Evolutionary conservation across 805 yeast species (phyloP).

Genomic region (Metschnikowia santaceciliae): DNA sequence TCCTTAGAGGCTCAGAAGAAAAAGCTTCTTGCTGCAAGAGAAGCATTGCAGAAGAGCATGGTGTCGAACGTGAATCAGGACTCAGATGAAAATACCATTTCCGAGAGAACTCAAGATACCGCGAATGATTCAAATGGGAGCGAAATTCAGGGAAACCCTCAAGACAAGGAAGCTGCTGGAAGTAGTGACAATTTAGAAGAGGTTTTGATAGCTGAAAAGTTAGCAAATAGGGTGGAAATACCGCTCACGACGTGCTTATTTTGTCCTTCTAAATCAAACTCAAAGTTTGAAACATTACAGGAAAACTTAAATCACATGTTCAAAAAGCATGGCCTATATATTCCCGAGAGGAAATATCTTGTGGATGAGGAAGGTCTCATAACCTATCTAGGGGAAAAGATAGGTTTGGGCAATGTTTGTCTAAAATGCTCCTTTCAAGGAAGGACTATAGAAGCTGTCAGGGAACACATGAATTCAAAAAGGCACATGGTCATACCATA

Average conservation of each 20-base stretch:
- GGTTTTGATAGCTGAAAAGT: slow-evolving; percentile 41
- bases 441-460: slow-evolving; percentile 74
- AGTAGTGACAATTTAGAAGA: slow-evolving; percentile 35
- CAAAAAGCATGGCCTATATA: slow-evolving; percentile 73
- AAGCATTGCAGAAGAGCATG: slow-evolving; percentile 14
- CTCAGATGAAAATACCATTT: background rate
- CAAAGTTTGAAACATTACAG: slow-evolving; percentile 35
- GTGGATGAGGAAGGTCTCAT: slow-evolving; percentile 68
- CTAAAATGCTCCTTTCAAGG: slow-evolving; percentile 82
- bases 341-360: slow-evolving; percentile 77
- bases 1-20: slow-evolving; percentile 46
- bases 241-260: slow-evolving; percentile 50
- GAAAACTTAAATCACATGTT: slow-evolving; percentile 68
- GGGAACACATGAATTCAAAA: slow-evolving; percentile 83
- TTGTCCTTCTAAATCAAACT: slow-evolving; percentile 37
- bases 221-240: slow-evolving; percentile 44
- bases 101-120: background rate
- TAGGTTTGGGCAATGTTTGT: slow-evolving; percentile 82
- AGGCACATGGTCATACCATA: slow-evolving; percentile 88
- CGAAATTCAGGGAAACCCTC: background rate
- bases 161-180: background rate
- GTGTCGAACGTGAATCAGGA: slow-evolving; percentile 1
- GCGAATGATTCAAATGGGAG: background rate
- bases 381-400: slow-evolving; percentile 70
- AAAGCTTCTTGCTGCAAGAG: slow-evolving; percentile 33